Conservation (phyloP, 805 yeast genomes). For the Debaryomyces castellii region DNA sequence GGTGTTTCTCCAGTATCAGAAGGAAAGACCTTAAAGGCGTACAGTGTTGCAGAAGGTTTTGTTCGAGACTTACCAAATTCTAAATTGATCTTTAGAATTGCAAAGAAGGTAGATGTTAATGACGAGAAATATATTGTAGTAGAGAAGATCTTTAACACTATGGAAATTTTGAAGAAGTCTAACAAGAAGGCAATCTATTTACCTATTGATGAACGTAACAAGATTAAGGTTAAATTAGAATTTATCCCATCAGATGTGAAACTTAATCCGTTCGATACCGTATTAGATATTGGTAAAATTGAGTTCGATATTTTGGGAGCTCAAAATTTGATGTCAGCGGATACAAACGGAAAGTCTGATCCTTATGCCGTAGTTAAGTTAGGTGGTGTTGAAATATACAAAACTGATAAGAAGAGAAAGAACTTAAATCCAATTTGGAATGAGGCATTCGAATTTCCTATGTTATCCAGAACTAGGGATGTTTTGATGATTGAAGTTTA, state of each 20-base stretch:
- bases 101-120: conserved; percentile 50
- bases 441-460: conserved; percentile 57
- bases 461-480: conserved; percentile 62
- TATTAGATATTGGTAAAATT: conserved; percentile 66
- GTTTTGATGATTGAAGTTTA: conserved; percentile 48
- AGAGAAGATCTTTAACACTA: conserved; percentile 50
- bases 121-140: conserved; percentile 48
- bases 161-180: conserved; percentile 53
- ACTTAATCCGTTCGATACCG: conserved; percentile 58
- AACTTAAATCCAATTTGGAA: conserved; percentile 77
- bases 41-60: conserved; percentile 58
- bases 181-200: conserved; percentile 47
- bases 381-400: conserved; percentile 55
- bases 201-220: conserved; percentile 37
- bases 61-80: conserved; percentile 72
- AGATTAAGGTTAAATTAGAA: conserved; percentile 51
- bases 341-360: conserved; percentile 75
- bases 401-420: conserved; percentile 62
- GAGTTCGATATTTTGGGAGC: conserved; percentile 59
- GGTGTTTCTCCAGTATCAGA: conserved; percentile 50
- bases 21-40: conserved; percentile 41
- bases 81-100: conserved; percentile 52
- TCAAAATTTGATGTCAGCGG: conserved; percentile 54
- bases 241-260: conserved; percentile 58
- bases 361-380: conserved; percentile 58